Evolutionary conservation across 768 basidiomycete species (phyloP).

Genomic region (Pleurotus ostreatus): DNA sequence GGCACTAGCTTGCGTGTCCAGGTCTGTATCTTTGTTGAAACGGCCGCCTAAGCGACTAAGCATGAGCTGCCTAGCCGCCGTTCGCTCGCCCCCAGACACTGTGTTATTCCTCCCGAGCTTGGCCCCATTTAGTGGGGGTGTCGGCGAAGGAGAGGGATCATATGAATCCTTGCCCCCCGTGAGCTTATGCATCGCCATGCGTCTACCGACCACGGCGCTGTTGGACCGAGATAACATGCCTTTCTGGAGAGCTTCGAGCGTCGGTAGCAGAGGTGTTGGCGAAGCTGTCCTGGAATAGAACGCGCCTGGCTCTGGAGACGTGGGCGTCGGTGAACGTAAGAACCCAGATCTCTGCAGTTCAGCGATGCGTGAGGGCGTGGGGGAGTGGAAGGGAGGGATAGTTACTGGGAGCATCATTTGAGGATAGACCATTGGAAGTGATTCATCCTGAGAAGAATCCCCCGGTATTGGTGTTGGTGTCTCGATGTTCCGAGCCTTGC

Average conservation of each 20-base stretch:
- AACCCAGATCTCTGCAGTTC: slow-evolving; percentile 43
- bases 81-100: slow-evolving; percentile 76
- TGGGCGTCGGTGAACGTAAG: slow-evolving; percentile 49
- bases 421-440: slow-evolving; percentile 24
- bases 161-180: slow-evolving; percentile 71
- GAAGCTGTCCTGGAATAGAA: slow-evolving; percentile 66
- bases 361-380: slow-evolving; percentile 56
- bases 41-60: slow-evolving; percentile 59
- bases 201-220: slow-evolving; percentile 73
- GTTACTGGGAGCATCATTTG: slow-evolving; percentile 30
- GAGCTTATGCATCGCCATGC: slow-evolving; percentile 80
- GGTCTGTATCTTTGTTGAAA: slow-evolving; percentile 56
- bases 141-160: slow-evolving; percentile 59
- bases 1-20: slow-evolving; percentile 51
- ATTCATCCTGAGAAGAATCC: slow-evolving; percentile 74
- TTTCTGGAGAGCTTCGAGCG: slow-evolving; percentile 73
- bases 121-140: slow-evolving; percentile 36
- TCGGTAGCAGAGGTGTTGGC: slow-evolving; percentile 65
- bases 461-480: slow-evolving; percentile 34
- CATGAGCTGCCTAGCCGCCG: slow-evolving; percentile 66
- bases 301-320: slow-evolving; percentile 49
- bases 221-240: slow-evolving; percentile 81
- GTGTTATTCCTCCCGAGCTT: slow-evolving; percentile 72
- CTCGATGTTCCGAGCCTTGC: slow-evolving; percentile 48
- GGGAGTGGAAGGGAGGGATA: slow-evolving; percentile 38